Percentiles rank a stretch among this genome's conserved stretches.
Conservation (phyloP, 2,329 filamentous ascomycete species). For the Penicillium sp. region DNA sequence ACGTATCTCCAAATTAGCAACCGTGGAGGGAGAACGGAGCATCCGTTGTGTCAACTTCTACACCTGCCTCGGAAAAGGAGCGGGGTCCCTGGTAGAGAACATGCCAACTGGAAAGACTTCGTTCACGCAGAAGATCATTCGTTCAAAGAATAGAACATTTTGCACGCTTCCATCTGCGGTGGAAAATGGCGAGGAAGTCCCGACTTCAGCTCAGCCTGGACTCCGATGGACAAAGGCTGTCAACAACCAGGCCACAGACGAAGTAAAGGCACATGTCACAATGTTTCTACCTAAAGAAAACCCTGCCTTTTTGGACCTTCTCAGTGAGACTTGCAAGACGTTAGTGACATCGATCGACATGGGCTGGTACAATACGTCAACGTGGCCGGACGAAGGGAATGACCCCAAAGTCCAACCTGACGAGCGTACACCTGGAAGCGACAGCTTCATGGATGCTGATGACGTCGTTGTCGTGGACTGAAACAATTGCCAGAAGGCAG, state of each 20-base stretch:
- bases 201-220: slow-evolving; percentile 32
- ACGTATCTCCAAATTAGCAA: slow-evolving; percentile 67
- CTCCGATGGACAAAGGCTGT: slow-evolving; percentile 66
- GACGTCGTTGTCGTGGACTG: slow-evolving; percentile 37
- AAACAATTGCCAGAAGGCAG: slow-evolving; percentile 1
- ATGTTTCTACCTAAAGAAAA: slow-evolving; percentile 49
- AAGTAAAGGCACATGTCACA: slow-evolving; percentile 71
- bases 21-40: slow-evolving; percentile 61
- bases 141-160: slow-evolving; percentile 72
- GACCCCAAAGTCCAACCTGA: slow-evolving; percentile 15
- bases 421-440: slow-evolving; percentile 1
- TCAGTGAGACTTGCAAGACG: slow-evolving; percentile 37
- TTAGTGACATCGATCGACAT: slow-evolving; percentile 41
- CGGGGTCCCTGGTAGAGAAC: slow-evolving; percentile 38
- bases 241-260: slow-evolving; percentile 77
- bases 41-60: slow-evolving; percentile 86
- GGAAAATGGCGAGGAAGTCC: slow-evolving; percentile 26
- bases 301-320: slow-evolving; percentile 43
- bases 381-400: slow-evolving; percentile 18
- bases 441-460: slow-evolving; percentile 32
- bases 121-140: slow-evolving; percentile 38
- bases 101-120: slow-evolving; percentile 24
- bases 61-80: slow-evolving; percentile 72
- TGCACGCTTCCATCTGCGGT: slow-evolving; percentile 71
- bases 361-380: slow-evolving; percentile 38